These are phyloP conservation scores for Chlorella vulgaris DNA, from an alignment of 139 green algal species.

Conservation along the genomic window DNA sequence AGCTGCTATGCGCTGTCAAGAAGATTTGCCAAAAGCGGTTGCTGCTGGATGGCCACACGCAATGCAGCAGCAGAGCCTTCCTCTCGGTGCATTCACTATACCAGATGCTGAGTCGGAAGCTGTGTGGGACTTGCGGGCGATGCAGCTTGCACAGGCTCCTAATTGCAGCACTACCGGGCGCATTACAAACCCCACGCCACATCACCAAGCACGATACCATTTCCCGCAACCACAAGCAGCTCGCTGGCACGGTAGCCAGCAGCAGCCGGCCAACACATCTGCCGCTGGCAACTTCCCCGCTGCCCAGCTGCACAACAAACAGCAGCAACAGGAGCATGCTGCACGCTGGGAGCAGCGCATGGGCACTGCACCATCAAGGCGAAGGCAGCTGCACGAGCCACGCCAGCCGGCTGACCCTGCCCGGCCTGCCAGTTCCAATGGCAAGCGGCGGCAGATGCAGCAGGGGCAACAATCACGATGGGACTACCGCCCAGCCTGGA, in stretches of 20 bases:
- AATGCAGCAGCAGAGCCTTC: too few species aligned
- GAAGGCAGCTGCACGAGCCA: constrained; percentile 17
- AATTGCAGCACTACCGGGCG: neutral
- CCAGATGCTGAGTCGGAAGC: too few species aligned
- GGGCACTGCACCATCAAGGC: neutral
- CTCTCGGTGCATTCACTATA: too few species aligned
- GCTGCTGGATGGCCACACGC: too few species aligned
- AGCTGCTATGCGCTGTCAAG: neutral
- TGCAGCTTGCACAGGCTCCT: too few species aligned
- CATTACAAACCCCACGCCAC: neutral
- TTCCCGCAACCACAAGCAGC: too few species aligned
- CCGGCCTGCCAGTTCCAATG: neutral
- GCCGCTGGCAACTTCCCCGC: neutral
- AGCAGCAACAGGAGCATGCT: constrained; percentile 1
- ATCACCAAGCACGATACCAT: too few species aligned
- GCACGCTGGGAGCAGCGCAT: neutral
- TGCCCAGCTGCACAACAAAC: neutral
- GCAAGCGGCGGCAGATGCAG: constrained; percentile 9
- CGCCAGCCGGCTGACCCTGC: neutral
- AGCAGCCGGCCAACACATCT: neutral
- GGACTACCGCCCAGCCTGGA: constrained; percentile 27
- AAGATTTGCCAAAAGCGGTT: too few species aligned
- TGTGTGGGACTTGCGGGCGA: too few species aligned
- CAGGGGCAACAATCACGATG: neutral
- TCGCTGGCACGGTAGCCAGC: neutral